Percentiles rank a stretch among this genome's conserved stretches.
Conservation (phyloP, 345 rosid species). For the Chamaenerion angustifolium region DNA sequence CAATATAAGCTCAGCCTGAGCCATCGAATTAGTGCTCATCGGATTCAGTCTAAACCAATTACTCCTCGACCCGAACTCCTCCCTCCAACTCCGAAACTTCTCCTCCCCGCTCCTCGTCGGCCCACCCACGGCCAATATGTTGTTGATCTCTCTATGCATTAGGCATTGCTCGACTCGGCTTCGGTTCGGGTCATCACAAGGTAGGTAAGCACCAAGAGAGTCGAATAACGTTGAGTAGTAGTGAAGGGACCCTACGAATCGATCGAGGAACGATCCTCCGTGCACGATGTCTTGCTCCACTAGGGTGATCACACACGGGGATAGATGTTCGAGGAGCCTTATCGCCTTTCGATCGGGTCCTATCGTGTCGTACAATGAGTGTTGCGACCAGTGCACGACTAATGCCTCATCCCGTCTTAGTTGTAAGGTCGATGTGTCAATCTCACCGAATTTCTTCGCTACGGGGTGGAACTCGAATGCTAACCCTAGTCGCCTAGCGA, state of each 20-base stretch:
- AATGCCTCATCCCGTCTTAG: conserved; percentile 30
- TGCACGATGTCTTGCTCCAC: conserved; percentile 50
- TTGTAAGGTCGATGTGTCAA: conserved; percentile 19
- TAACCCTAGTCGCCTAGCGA: conserved; percentile 47
- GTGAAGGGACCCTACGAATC: conserved; percentile 53
- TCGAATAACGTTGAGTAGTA: conserved; percentile 52
- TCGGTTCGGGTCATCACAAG: conserved; percentile 26
- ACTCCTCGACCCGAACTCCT: conserved; percentile 21
- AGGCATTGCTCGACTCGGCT: conserved; percentile 38
- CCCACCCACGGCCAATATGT: conserved; percentile 54
- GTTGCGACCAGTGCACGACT: conserved; percentile 63
- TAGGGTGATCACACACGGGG: conserved; percentile 37
- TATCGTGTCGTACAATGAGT: conserved; percentile 41
- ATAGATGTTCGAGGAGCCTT: conserved; percentile 30
- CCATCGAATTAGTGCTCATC: conserved; percentile 53
- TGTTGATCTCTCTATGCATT: conserved; percentile 40
- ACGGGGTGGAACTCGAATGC: conserved; percentile 56
- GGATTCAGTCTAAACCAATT: conserved; percentile 27
- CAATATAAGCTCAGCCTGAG: conserved; percentile 54
- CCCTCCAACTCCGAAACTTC: conserved; percentile 39
- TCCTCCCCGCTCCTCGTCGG: conserved; percentile 62
- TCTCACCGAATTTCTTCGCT: conserved; percentile 42
- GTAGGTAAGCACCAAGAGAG: conserved; percentile 36
- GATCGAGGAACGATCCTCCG: conserved; percentile 45
- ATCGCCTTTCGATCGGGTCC: conserved; percentile 50